Conservation (phyloP, 768 basidiomycete species). For the Naematelia encephala region DNA sequence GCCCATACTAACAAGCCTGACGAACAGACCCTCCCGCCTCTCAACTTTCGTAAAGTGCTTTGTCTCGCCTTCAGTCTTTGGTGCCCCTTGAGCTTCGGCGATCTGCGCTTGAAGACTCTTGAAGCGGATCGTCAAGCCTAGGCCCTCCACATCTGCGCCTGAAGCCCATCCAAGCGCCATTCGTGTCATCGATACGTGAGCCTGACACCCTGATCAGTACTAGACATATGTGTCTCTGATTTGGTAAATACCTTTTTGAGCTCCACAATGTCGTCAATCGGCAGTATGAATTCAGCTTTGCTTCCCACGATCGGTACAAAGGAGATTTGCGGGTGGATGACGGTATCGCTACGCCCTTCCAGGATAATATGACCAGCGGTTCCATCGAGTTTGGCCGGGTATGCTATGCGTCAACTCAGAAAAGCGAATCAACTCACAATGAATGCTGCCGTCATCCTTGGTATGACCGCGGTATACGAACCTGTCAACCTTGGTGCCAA, state of each 20-base stretch:
- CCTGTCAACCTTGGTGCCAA: constrained; percentile 50
- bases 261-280: constrained; percentile 52
- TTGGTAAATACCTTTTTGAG: constrained; percentile 46
- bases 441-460: constrained; percentile 47
- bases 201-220: too few relatives aligned
- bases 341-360: constrained; percentile 28
- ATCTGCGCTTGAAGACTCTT: constrained; percentile 37
- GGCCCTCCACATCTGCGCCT: constrained; percentile 51
- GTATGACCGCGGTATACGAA: constrained; percentile 44
- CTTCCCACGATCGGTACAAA: constrained; percentile 44
- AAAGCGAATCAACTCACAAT: constrained; percentile 33
- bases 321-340: constrained; percentile 29
- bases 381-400: constrained; percentile 49
- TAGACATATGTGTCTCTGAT: too few relatives aligned
- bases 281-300: constrained; percentile 34
- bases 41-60: constrained; percentile 50
- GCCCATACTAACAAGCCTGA: constrained; percentile 50
- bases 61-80: constrained; percentile 41
- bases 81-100: constrained; percentile 26
- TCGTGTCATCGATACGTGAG: constrained; percentile 51
- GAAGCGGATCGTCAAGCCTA: constrained; percentile 51
- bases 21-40: constrained; percentile 52
- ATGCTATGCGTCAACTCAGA: constrained; percentile 32
- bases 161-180: constrained; percentile 52
- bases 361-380: constrained; percentile 50